phyloP scores from a whole-genome alignment of 225 moss, liverwort and hornwort genomes.

The Polytrichum formosum region DNA sequence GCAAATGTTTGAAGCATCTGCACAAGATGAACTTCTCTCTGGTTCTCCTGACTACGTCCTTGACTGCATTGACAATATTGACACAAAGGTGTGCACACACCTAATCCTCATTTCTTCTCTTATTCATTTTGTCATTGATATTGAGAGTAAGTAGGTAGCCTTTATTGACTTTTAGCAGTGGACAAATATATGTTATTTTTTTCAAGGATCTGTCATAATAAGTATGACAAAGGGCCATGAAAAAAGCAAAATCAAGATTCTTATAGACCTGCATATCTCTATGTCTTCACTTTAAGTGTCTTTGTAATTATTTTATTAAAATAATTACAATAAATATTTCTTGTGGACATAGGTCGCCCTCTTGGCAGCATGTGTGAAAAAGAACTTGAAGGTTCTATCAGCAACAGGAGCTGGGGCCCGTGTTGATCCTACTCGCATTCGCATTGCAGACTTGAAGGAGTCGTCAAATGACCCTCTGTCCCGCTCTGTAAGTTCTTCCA shows the following conservation, averaged over 20 bases:
- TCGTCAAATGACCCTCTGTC: conserved; percentile 95
- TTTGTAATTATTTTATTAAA: too few relatives aligned
- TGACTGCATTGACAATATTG: conserved; percentile 99
- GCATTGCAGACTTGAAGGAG: conserved; percentile 90
- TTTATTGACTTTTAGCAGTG: too few relatives aligned
- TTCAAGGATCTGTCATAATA: too few relatives aligned
- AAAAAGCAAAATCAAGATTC: too few relatives aligned
- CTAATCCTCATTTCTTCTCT: background rate
- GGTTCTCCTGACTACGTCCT: conserved; percentile 92
- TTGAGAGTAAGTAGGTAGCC: too few relatives aligned
- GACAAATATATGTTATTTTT: too few relatives aligned
- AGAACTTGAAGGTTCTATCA: conserved; percentile 79
- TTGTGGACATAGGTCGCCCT: conserved; percentile 63
- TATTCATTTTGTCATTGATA: too few relatives aligned
- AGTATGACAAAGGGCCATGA: too few relatives aligned
- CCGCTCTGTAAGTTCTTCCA: conserved; percentile 63
- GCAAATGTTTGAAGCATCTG: conserved; percentile 79
- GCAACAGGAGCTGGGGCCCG: conserved; percentile 99
- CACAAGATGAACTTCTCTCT: conserved; percentile 80
- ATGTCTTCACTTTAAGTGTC: too few relatives aligned
- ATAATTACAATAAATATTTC: too few relatives aligned
- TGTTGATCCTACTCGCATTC: conserved; percentile 92
- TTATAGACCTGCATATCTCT: too few relatives aligned
- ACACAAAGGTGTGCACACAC: conserved; percentile 74
- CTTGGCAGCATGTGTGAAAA: conserved; percentile 82